Base-by-base conservation (phyloP, 345 rosid genomes). In the Populus nigra region DNA sequence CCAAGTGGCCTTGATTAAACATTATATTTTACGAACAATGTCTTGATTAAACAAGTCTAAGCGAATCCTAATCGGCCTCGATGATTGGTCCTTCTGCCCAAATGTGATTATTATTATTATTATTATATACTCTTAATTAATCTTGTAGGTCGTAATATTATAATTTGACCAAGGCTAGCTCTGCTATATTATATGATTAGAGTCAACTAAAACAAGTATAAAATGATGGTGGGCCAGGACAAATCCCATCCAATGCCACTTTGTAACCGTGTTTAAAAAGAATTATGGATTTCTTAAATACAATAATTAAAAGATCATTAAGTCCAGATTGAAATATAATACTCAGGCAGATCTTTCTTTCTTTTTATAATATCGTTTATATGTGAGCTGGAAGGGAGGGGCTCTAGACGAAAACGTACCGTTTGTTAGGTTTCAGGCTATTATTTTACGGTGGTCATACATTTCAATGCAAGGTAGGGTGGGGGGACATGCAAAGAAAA, bases 141-240 rank as follows among this genome's bases (percentile, higher is more conserved):
- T 35, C 9, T 7, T 33, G 39, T 65, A 31, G 35, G 16, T 5
- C 38, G 31, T 31, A 31, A 18, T 75, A n/a, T 80, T 74, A 68
- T 75, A 71, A 77, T 35, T 75, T 72, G 81, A 76, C 85, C 68
- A 49, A 18, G 29, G 61, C 36, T 22, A 59, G 23, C 45, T 12
- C 45, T 22, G 23, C 22, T 33, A 13, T 68, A 27, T 18, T 74
- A 45, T 49, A 61, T 45, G 41, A 23, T 39, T 36, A 67, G 53
- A 71, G 39, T 62, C 53, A 15, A 53, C 61, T 41, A 47, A 79
- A 65, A 62, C 2, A 8, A 25, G 9, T 59, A 55, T 74, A 74
- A 31, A 45, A 77, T 17, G 63, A 8, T 33, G 38, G 82, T 80
- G 81, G 82, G 77, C 76, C 11, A 17, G 69, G 86, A 75, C 80